Evolutionary conservation across 768 basidiomycete genomes (phyloP), one percentile per base, ranked within the genome.

Genomic region (Tricholoma terreum): DNA sequence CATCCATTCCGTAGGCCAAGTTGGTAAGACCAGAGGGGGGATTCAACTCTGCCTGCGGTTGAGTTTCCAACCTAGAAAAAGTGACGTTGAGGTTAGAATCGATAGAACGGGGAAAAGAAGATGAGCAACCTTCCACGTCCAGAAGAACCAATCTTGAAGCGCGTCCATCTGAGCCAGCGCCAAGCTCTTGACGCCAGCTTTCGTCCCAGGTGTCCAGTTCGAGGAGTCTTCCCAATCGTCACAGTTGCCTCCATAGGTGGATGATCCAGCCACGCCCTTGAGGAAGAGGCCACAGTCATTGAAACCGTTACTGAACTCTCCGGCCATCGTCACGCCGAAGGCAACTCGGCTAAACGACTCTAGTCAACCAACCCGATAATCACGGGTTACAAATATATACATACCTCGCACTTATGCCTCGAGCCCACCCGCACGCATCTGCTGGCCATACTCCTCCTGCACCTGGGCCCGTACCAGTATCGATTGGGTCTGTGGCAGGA

Each of bases 301-400:
- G 67, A 72, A 76, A 14, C 81, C 87, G 12, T 80, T 77, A 57
- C 85, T 86, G 69, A 85, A 92, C 71, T 93, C 90, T 43, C 89
- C 90, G 1, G 86, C 83, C 21, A 86, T 63, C 7, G 84, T 84
- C 42, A 92, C 71, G 10, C 91, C 91, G 62, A 90, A 90, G 42
- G 60, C 46, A 27, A 59, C 50, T 57, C 61, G 66, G 56, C 66
- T 67, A 21, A 48, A 33, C 49, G 24, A 43, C 7, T 61, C 42
- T 63, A 62, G 19, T 10, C 42, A 52, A 50, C 30, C 27, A 30
- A 61, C 52, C 10, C 12, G 27, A 51, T 52, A 15, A 53, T 55
- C 17, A 33, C 38, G 43, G 46, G 21, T 2, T 50, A n/a, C 5
- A 53, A 40, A 27, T 14, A n/a, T 36, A 27, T 50, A 35, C 52